These are phyloP conservation scores for Lentinula lateritia DNA, from an alignment of 768 basidiomycete genomes.

Conservation along the genomic window DNA sequence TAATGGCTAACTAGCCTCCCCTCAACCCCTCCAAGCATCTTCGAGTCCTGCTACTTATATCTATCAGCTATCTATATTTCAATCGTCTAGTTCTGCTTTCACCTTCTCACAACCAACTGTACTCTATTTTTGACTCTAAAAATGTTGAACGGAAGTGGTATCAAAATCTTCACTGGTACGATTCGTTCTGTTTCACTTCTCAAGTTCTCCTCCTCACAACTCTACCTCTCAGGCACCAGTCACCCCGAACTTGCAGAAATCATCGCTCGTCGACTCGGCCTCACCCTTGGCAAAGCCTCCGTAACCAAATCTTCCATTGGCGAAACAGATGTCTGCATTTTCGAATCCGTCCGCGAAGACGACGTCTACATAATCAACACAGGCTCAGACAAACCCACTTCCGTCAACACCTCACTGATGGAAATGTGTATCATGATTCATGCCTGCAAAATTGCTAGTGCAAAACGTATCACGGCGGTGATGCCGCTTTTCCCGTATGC, in stretches of 20 bases:
- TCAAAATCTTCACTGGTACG: conserved; percentile 53
- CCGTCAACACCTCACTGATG: conserved; percentile 93
- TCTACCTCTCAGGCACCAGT: conserved; percentile 61
- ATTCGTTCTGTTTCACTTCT: conserved; percentile 7
- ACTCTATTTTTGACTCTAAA: neutral
- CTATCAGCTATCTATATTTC: neutral
- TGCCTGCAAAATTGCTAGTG: conserved; percentile 99
- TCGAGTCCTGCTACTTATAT: neutral
- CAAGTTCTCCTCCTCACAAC: conserved; percentile 18
- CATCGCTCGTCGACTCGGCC: conserved; percentile 87
- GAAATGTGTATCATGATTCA: conserved; percentile 99
- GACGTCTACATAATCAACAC: conserved; percentile 99
- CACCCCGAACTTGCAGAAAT: conserved; percentile 94
- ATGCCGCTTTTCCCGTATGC: conserved; percentile 96
- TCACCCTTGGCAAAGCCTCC: conserved; percentile 83
- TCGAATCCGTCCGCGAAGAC: conserved; percentile 94
- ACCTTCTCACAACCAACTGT: neutral
- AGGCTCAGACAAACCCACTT: conserved; percentile 29
- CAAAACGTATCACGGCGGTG: conserved; percentile 97
- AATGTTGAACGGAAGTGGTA: conserved; percentile 53
- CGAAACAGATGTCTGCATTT: conserved; percentile 87
- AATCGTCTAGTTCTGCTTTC: neutral
- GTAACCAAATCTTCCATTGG: conserved; percentile 86
- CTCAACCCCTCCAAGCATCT: neutral
- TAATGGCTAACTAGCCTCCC: neutral